Evolutionary conservation across 768 basidiomycete genomes (phyloP), one percentile per base, ranked within the genome.

Genomic region (Lentinula edodes): DNA sequence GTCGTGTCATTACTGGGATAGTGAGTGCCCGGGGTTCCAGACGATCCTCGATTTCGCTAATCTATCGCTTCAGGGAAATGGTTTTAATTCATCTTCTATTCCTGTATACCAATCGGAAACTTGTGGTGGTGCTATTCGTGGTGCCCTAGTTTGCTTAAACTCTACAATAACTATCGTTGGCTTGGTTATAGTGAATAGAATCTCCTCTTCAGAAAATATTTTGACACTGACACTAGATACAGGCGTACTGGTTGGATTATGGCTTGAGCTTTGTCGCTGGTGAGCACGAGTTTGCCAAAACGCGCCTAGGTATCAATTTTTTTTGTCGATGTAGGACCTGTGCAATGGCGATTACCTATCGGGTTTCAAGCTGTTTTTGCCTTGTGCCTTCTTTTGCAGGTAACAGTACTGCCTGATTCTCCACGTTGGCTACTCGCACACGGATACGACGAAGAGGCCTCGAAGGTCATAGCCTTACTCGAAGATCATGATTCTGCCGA

Each of bases 171-270:
- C 75, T 5, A 77, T 76, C 60, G 64, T 76, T 20, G 75, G 76
- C 2, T 70, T 77, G 39, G 74, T 76, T 41, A 76, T 77, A 35
- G 76, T 75, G 36, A 60, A 72, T 68, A 12, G 3, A 50, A 32
- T 13, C 13, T 58, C n/a, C 23, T 42, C 32, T 13, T 58, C n/a
- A 5, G 23, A 28, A n/a, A 20, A 32, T n/a, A 7, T 48, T 35
- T 16, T 3, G 20, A 10, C 10, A n/a, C 32, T 41, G 8, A 48
- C 46, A 23, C 12, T 18, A 48, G 13, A 13, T n/a, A 13, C 46
- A 75, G 72, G 73, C 76, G 16, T 76, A 77, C 58, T 76, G 75
- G 76, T 63, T 78, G 15, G 75, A 77, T 65, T 78, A 76, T 51
- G 76, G 76, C 6, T 67, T 78, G 64, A 76, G 74, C 36, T 76